Evolutionary conservation across 352 stramenopile genomes (phyloP).

Genomic region (Phytophthora hibernalis): DNA sequence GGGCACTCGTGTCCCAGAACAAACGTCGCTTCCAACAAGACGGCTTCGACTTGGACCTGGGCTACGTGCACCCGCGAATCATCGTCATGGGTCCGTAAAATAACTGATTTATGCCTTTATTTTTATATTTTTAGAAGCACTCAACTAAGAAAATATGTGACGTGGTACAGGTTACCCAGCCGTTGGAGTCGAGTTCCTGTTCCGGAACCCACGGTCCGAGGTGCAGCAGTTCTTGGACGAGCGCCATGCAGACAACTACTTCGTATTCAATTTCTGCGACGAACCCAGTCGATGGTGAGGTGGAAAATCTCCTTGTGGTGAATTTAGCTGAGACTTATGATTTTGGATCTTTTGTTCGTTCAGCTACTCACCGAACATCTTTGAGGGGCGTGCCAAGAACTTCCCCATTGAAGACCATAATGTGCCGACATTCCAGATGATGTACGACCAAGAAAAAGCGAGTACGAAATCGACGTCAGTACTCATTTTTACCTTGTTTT

Average conservation of each 20-base stretch:
- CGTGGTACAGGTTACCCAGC: slow-evolving; percentile 60
- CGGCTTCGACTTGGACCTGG: slow-evolving; percentile 76
- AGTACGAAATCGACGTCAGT: background rate
- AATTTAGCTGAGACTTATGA: background rate
- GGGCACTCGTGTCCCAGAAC: slow-evolving; percentile 82
- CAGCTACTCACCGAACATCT: slow-evolving; percentile 64
- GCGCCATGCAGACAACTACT: slow-evolving; percentile 60
- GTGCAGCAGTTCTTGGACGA: slow-evolving; percentile 64
- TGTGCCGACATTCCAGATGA: slow-evolving; percentile 68
- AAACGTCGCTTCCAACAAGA: slow-evolving; percentile 67
- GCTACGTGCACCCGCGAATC: slow-evolving; percentile 74
- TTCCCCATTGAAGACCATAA: slow-evolving; percentile 84
- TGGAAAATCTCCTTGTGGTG: background rate
- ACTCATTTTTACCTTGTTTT: slow-evolving; percentile 1
- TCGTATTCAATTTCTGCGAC: slow-evolving; percentile 84
- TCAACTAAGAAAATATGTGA: slow-evolving; percentile 18
- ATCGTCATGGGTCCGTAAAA: slow-evolving; percentile 76
- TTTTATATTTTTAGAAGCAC: background rate
- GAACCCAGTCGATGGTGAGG: slow-evolving; percentile 57
- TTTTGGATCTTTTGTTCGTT: background rate
- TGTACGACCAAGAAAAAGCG: slow-evolving; percentile 38
- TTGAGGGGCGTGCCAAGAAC: slow-evolving; percentile 52
- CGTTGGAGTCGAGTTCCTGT: slow-evolving; percentile 60
- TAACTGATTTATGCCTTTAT: slow-evolving; percentile 1
- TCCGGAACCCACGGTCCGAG: slow-evolving; percentile 66